Base-by-base conservation (phyloP, 2,329 filamentous ascomycete species). In the Talaromyces sp. region DNA sequence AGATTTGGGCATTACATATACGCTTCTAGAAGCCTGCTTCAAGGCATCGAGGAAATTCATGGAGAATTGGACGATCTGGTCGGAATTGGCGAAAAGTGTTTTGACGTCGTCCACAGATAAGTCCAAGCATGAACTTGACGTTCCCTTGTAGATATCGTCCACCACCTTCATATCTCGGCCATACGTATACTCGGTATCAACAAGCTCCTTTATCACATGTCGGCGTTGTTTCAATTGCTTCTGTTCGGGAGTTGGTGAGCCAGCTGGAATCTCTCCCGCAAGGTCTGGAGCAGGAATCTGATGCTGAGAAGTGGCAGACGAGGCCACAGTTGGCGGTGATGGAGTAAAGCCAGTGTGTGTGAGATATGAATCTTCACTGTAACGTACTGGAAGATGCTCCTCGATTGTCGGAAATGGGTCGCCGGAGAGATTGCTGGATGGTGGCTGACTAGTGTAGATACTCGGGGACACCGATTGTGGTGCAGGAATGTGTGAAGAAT, bases 131-230 rank as follows among this genome's bases (percentile, higher is more conserved):
- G 91, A 90, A 70, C 91, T 88, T 0, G 92, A 91, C 0, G 95
- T 98, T 51, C 92, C 93, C 78, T 96, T 96, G 83, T 98, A 99
- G 63, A 99, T 98, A 74, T 98, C 93, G 73, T 96, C 92, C 2
- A 97, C 90, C 62, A 99, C 94, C 75, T 93, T 97, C 92, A 99
- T 94, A 76, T 99, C 95, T 69, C 92, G 88, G 65, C 96, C 89
- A 77, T 96, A 98, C 5, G 90, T 89, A 58, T 92, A 89, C 75
- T 99, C 95, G 0, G 95, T 99, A 72, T 97, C 93, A 54, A 97
- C 86, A 43, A 99, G 82, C 77, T 99, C 95, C 74, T 94, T 93
- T 72, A 98, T 90, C 58, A 96, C 88, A 75, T 96, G 88, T 63
- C 90, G 88, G 22, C 95, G 90, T 74, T 94, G 91, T 59, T 87